Percentiles rank a stretch among this genome's conserved stretches.
Conservation (phyloP, 106 monocot species). For the Alisma plantagoaquatica region DNA sequence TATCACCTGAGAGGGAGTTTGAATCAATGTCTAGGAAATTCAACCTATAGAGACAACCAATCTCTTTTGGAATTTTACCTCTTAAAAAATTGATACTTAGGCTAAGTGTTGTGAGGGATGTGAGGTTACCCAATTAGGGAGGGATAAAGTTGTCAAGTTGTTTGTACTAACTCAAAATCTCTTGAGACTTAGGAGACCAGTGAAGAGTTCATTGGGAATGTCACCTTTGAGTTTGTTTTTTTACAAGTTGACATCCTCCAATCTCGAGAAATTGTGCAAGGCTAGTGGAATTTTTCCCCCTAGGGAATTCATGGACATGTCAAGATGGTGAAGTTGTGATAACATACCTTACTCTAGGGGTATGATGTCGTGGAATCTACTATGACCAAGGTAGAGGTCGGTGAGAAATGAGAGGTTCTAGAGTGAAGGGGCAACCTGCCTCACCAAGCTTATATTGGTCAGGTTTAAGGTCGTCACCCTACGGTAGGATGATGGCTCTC, state of each 20-base stretch:
- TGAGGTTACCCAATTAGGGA: constrained; percentile 10
- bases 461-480: constrained; percentile 18
- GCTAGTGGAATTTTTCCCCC: not conserved
- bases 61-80: constrained; percentile 1
- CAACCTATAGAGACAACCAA: not conserved
- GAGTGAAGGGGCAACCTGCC: constrained; percentile 14
- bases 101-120: constrained; percentile 8
- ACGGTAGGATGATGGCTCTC: too few relatives aligned
- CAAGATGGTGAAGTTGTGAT: not conserved
- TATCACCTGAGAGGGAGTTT: constrained; percentile 20
- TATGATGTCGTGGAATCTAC: not conserved
- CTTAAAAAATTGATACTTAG: constrained; percentile 1
- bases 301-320: constrained; percentile 2
- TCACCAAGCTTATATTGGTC: constrained; percentile 10
- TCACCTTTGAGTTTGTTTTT: constrained; percentile 14
- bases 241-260: constrained; percentile 3
- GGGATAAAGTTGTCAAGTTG: constrained; percentile 2
- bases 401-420: constrained; percentile 29
- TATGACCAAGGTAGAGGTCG: constrained; percentile 8
- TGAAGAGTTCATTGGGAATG: constrained; percentile 8
- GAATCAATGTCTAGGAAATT: constrained; percentile 6
- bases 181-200: not conserved
- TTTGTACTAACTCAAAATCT: not conserved
- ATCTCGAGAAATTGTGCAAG: not conserved
- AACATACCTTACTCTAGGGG: not conserved